Evolutionary conservation across 345 rosid species (phyloP), one percentile per base, ranked within the genome.

Genomic region (Eucalyptus camaldulensis): DNA sequence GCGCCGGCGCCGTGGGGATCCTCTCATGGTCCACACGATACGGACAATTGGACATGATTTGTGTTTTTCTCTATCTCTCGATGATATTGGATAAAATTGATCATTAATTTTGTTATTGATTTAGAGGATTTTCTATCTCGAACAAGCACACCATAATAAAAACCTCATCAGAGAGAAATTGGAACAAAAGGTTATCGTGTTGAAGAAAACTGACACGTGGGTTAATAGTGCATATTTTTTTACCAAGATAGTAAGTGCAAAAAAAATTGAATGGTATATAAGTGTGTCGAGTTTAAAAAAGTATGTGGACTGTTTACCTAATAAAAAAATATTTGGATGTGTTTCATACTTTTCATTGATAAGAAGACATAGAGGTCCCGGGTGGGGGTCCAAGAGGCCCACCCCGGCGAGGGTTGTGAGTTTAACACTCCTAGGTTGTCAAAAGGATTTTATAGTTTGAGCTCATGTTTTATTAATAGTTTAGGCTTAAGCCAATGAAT

Each of bases 351-450:
- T 25, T 12, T 4, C n/a, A 60, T 60, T 1, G 15, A 12, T 6
- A 60, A 27, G 67, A 60, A 25, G 13, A 2, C 31, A 60, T 0
- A 12, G 0, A 12, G 7, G 4, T 51, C 54, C 19, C 1, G 8
- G 1, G 54, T 0, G 4, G 3, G 19, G 54, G 22, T 51, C 54
- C 9, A 51, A 51, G 54, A 21, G 60, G 27, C 27, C 25, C 25
- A 22, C 60, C 0, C 6, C 2, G 1, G 12, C 12, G 0, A 54
- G 60, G 60, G 7, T 60, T 27, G 29, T 0, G 2, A 60, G 13
- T 13, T 11, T 0, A 58, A 4, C 1, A 1, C 60, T 54, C 60
- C 0, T 54, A 22, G 4, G 1, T 1, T 54, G 3, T 0, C 60
- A 54, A 54, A 54, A 22, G 12, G 11, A 2, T 54, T 54, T 54